Percentiles rank a stretch among this genome's conserved stretches.
Conservation (phyloP, 2,329 filamentous ascomycete genomes). For the Aspergillus sp. region DNA sequence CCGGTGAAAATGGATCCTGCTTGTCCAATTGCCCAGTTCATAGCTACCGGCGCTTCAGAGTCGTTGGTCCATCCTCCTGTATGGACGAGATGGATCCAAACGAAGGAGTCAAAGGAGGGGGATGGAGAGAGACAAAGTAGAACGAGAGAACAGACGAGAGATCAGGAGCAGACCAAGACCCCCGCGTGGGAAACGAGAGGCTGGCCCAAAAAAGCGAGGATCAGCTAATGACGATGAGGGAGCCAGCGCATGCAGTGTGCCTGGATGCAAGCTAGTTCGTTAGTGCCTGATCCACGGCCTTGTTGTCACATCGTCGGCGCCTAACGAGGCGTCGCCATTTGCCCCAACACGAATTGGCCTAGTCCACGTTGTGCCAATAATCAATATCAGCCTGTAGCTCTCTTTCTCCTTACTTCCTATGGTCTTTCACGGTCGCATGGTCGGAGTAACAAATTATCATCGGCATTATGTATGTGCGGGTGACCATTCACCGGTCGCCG, state of each 20-base stretch:
- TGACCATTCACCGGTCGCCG: background rate
- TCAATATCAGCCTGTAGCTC: background rate
- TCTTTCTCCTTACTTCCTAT: background rate
- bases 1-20: constrained; percentile 40
- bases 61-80: constrained; percentile 28
- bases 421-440: background rate
- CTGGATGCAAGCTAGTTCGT: background rate
- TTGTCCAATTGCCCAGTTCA: constrained; percentile 37
- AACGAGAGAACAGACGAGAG: background rate
- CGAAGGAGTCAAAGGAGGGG: constrained; percentile 6
- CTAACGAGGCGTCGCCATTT: constrained; percentile 22
- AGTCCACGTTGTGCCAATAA: constrained; percentile 7
- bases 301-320: constrained; percentile 17
- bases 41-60: constrained; percentile 34
- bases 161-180: background rate
- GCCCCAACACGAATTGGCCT: constrained; percentile 4
- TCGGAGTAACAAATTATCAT: background rate
- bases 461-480: background rate
- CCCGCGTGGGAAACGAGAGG: background rate
- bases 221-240: background rate
- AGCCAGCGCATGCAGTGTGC: background rate
- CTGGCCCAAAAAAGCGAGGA: background rate
- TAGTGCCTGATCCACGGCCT: constrained; percentile 1
- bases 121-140: background rate
- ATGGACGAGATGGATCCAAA: constrained; percentile 5